These are phyloP conservation scores for Azolla pinnata DNA, from an alignment of 75 land plant species.

Conservation along the genomic window DNA sequence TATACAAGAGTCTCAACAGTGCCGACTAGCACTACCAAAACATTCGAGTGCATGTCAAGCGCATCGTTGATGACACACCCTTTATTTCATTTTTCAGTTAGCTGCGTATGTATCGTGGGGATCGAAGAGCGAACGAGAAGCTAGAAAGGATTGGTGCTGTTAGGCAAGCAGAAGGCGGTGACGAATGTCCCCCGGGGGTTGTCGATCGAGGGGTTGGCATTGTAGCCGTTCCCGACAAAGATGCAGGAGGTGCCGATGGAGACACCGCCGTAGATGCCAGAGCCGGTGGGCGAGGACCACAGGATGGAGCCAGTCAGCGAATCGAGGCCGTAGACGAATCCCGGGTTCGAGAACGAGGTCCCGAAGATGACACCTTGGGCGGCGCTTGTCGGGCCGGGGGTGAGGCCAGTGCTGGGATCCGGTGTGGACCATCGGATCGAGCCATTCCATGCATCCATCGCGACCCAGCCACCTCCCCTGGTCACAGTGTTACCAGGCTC, in stretches of 20 bases:
- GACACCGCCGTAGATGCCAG: conserved; percentile 29
- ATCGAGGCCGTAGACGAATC: conserved; percentile 34
- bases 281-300: conserved; percentile 29
- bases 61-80: too few relatives aligned
- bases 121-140: too few relatives aligned
- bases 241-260: conserved; percentile 21
- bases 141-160: too few relatives aligned
- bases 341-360: conserved; percentile 12
- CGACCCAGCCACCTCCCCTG: conserved; percentile 38
- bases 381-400: conserved; percentile 19
- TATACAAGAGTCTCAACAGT: too few relatives aligned
- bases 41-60: too few relatives aligned
- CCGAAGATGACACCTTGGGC: conserved; percentile 34
- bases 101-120: too few relatives aligned
- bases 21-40: too few relatives aligned
- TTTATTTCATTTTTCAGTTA: too few relatives aligned
- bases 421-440: conserved; percentile 28
- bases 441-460: conserved; percentile 31
- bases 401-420: conserved; percentile 22
- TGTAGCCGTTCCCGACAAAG: conserved; percentile 25
- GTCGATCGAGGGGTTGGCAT: neutral
- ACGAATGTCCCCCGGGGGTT: neutral
- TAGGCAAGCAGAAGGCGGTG: neutral
- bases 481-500: conserved; percentile 13
- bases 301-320: conserved; percentile 24